These are phyloP conservation scores for Rhizopus microsporus DNA, from an alignment of 371 early-diverging fungal genomes.

Conservation along the genomic window DNA sequence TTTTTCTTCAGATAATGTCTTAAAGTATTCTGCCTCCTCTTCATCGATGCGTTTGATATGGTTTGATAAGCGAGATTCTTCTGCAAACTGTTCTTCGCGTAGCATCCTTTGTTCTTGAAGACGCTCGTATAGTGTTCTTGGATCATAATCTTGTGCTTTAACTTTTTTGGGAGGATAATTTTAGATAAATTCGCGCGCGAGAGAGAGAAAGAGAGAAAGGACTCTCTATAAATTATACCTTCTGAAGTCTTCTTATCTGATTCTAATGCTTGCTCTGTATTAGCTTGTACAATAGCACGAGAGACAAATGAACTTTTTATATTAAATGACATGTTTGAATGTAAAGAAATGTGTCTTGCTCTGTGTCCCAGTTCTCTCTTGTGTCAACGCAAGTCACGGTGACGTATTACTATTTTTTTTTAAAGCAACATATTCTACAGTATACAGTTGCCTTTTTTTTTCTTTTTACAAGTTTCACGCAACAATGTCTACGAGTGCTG, in stretches of 20 bases:
- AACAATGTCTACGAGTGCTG: slow-evolving; percentile 8
- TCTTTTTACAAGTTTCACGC: background rate
- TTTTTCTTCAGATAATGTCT: slow-evolving; percentile 61
- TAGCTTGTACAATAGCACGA: slow-evolving; percentile 30
- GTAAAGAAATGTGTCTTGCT: background rate
- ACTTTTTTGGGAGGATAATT: slow-evolving; percentile 2
- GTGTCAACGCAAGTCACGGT: slow-evolving; percentile 8
- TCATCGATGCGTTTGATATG: slow-evolving; percentile 74
- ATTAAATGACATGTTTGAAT: slow-evolving; percentile 30
- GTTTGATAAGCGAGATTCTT: slow-evolving; percentile 70
- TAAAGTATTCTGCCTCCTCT: slow-evolving; percentile 77
- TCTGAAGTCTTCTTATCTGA: slow-evolving; percentile 6
- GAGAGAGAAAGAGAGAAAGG: background rate
- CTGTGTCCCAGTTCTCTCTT: background rate
- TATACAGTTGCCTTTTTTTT: background rate
- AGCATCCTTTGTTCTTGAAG: slow-evolving; percentile 71
- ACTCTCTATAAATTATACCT: slow-evolving; percentile 6
- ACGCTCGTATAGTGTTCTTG: slow-evolving; percentile 79
- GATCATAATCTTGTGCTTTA: slow-evolving; percentile 61
- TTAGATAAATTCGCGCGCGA: background rate
- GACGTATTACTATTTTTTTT: slow-evolving; percentile 8
- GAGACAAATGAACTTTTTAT: slow-evolving; percentile 43
- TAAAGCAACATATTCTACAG: background rate
- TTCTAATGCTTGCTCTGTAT: slow-evolving; percentile 28
- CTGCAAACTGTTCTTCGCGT: slow-evolving; percentile 70